phyloP scores from a whole-genome alignment of 1,139 yeast species.

The Insectozyma bohioensis region DNA sequence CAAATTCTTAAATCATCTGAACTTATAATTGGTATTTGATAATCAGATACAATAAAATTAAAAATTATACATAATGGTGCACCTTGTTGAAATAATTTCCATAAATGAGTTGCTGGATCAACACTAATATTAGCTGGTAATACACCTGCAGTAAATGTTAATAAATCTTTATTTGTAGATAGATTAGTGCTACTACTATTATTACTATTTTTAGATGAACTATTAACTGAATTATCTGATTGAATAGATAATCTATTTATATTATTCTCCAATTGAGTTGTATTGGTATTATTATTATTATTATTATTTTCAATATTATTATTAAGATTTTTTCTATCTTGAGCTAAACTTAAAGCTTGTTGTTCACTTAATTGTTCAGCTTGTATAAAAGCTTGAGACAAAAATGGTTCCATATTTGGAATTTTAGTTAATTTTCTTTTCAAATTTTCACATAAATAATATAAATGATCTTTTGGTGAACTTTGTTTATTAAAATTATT shows the following conservation, averaged over 20 bases:
- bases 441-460: slow-evolving; percentile 64
- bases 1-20: slow-evolving; percentile 82
- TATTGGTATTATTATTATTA: slow-evolving; percentile 2
- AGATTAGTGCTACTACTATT: slow-evolving; percentile 1
- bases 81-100: slow-evolving; percentile 89
- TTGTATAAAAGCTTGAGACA: slow-evolving; percentile 51
- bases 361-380: slow-evolving; percentile 73
- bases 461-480: slow-evolving; percentile 69
- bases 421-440: slow-evolving; percentile 59
- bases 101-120: slow-evolving; percentile 91
- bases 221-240: slow-evolving; percentile 20
- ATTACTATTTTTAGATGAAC: slow-evolving; percentile 2
- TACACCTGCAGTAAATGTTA: slow-evolving; percentile 73
- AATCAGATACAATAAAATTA: slow-evolving; percentile 54
- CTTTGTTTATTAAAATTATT: slow-evolving; percentile 61
- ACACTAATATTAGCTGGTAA: slow-evolving; percentile 70
- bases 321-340: too few relatives aligned
- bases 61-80: slow-evolving; percentile 86
- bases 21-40: slow-evolving; percentile 51
- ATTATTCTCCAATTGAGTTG: slow-evolving; percentile 6
- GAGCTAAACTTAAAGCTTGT: slow-evolving; percentile 62
- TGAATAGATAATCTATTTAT: slow-evolving; percentile 24
- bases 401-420: slow-evolving; percentile 71
- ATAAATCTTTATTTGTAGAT: slow-evolving; percentile 28
- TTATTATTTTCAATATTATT: slow-evolving; percentile 4